Conservation (phyloP, 78 protist genomes). For the Anaeramoeba flamelloides region DNA sequence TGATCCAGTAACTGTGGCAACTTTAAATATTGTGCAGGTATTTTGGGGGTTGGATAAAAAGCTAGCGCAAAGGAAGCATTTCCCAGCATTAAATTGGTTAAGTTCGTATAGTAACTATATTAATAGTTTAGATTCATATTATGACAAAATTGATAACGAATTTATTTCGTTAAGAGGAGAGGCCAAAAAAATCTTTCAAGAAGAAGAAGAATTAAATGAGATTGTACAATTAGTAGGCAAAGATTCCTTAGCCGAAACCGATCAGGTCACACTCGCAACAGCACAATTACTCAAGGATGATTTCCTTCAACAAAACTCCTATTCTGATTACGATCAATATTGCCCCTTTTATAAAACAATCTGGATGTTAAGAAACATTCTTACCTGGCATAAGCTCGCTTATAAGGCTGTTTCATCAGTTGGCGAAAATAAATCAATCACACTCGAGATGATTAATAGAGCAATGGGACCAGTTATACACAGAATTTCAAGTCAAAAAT, state of each 20-base stretch:
- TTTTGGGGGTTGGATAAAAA: slow-evolving; percentile 98
- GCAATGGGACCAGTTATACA: too few relatives aligned
- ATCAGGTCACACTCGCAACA: slow-evolving; percentile 76
- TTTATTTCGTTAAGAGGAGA: slow-evolving; percentile 60
- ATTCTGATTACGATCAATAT: slow-evolving; percentile 59
- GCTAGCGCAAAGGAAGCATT: slow-evolving; percentile 99
- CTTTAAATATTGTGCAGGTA: slow-evolving; percentile 95
- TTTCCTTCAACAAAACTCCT: slow-evolving; percentile 70
- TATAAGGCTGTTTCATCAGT: background rate
- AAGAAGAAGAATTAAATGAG: slow-evolving; percentile 86
- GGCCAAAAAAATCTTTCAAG: slow-evolving; percentile 81
- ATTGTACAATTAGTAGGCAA: slow-evolving; percentile 83
- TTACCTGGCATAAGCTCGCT: slow-evolving; percentile 8
- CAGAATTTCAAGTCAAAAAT: too few relatives aligned
- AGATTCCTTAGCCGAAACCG: slow-evolving; percentile 94
- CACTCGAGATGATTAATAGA: too few relatives aligned
- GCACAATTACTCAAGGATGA: slow-evolving; percentile 93
- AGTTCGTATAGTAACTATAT: slow-evolving; percentile 57
- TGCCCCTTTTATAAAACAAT: slow-evolving; percentile 98
- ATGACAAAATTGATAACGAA: slow-evolving; percentile 59
- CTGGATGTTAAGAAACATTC: slow-evolving; percentile 81
- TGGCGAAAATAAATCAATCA: background rate
- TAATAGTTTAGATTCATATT: slow-evolving; percentile 66
- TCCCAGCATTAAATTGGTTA: slow-evolving; percentile 98
- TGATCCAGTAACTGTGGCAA: slow-evolving; percentile 96